These are phyloP conservation scores for Paraphoma chrysanthemicola DNA, from an alignment of 2,329 filamentous ascomycete species.

Conservation along the genomic window DNA sequence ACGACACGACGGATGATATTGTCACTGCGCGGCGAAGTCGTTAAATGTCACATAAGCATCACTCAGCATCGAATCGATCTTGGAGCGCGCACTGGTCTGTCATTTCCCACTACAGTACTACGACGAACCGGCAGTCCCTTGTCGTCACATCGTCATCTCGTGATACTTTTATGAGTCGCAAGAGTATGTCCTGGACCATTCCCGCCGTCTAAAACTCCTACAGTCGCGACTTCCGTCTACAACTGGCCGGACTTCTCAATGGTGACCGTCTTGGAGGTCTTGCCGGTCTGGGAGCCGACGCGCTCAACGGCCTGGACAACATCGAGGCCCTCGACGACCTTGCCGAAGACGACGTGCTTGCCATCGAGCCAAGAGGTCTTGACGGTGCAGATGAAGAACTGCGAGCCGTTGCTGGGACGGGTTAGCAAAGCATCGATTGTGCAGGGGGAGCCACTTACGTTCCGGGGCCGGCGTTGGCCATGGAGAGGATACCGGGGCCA, in stretches of 20 bases:
- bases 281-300: conserved; percentile 28
- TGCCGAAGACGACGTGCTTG: conserved; percentile 84
- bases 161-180: conserved; percentile 14
- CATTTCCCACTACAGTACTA: conserved; percentile 25
- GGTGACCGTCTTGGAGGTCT: conserved; percentile 27
- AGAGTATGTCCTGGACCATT: conserved; percentile 10
- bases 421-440: neutral
- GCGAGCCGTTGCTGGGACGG: conserved; percentile 85
- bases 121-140: conserved; percentile 7
- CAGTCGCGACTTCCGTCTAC: conserved; percentile 9
- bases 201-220: neutral
- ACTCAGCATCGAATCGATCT: neutral
- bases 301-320: conserved; percentile 32
- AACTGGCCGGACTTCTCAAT: conserved; percentile 36
- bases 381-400: conserved; percentile 97
- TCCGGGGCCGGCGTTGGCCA: conserved; percentile 90
- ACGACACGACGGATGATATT: too few relatives aligned
- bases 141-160: conserved; percentile 4
- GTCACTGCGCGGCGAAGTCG: too few relatives aligned
- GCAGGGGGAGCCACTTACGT: neutral
- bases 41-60: neutral
- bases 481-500: conserved; percentile 89
- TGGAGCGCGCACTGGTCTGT: conserved; percentile 13
- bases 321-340: conserved; percentile 59
- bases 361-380: conserved; percentile 82